Conservation (phyloP, 1,139 yeast species). For the Sugiyamaella castrensis region DNA sequence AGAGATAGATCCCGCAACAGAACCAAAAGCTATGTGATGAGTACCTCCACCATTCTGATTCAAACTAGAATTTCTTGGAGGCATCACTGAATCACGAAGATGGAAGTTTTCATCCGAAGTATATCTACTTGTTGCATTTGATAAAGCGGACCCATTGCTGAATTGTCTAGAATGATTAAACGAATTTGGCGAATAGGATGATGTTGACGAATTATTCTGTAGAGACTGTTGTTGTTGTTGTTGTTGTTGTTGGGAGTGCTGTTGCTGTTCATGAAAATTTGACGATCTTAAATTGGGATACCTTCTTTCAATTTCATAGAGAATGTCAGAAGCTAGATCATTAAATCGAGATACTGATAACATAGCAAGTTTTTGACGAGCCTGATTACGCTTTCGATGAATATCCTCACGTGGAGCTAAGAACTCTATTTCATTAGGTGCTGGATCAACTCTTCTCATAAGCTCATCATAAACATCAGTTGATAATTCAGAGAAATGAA, state of each 20-base stretch:
- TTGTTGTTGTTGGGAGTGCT: too few species aligned
- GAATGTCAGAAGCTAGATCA: slow-evolving; percentile 86
- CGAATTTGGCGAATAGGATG: not conserved
- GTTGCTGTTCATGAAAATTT: too few species aligned
- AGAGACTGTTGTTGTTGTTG: too few species aligned
- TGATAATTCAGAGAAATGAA: slow-evolving; percentile 84
- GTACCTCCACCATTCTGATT: slow-evolving; percentile 1
- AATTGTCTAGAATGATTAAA: not conserved
- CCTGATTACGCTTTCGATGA: slow-evolving; percentile 94
- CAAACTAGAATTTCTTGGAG: slow-evolving; percentile 11
- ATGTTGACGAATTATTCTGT: too few species aligned
- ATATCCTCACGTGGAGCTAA: slow-evolving; percentile 42
- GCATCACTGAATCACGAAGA: slow-evolving; percentile 16
- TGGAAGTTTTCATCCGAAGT: slow-evolving; percentile 15
- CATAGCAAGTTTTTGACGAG: slow-evolving; percentile 85
- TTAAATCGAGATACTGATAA: slow-evolving; percentile 79
- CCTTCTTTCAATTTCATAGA: slow-evolving; percentile 82
- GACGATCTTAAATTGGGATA: slow-evolving; percentile 21
- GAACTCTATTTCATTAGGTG: slow-evolving; percentile 23
- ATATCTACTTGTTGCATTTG: slow-evolving; percentile 16
- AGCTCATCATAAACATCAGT: slow-evolving; percentile 94
- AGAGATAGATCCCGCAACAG: slow-evolving; percentile 1
- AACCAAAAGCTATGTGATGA: not conserved
- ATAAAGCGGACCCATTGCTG: slow-evolving; percentile 7
- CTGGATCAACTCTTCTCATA: slow-evolving; percentile 58